Evolutionary conservation across 2,329 filamentous ascomycete genomes (phyloP).

Genomic region (Aspergillus aculeatinus): DNA sequence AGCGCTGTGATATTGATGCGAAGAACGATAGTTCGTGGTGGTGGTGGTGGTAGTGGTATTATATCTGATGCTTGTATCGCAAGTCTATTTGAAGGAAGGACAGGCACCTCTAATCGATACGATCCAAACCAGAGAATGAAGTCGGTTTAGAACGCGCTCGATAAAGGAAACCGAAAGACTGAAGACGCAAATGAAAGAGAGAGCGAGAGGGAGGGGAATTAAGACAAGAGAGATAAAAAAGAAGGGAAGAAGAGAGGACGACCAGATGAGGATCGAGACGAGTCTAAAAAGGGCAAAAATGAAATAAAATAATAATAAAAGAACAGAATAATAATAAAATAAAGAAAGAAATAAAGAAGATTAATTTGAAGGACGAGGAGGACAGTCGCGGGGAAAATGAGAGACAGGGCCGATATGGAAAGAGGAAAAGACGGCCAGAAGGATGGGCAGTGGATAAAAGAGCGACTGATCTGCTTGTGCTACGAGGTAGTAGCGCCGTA

Average conservation of each 20-base stretch:
- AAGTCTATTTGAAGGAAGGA: constrained; percentile 32
- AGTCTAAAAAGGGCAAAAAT: constrained; percentile 28
- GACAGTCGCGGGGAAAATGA: constrained; percentile 34
- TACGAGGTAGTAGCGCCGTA: constrained; percentile 32
- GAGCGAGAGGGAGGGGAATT: constrained; percentile 22
- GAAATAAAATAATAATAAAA: constrained; percentile 25
- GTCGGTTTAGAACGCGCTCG: constrained; percentile 18
- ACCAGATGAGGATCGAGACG: constrained; percentile 31
- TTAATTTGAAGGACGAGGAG: constrained; percentile 26
- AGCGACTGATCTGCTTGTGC: constrained; percentile 37
- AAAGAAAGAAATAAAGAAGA: constrained; percentile 31
- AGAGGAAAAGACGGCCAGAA: constrained; percentile 24
- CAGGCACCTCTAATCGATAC: constrained; percentile 32
- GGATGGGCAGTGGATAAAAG: constrained; percentile 37
- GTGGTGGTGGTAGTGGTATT: constrained; percentile 9
- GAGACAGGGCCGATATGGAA: constrained; percentile 34
- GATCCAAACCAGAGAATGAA: constrained; percentile 20
- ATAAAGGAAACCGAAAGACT: constrained; percentile 27
- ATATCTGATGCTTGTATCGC: constrained; percentile 26
- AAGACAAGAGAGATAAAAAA: constrained; percentile 18
- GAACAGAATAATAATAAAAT: constrained; percentile 25
- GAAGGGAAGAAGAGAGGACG: constrained; percentile 28
- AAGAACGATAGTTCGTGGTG: constrained; percentile 1
- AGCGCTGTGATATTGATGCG: neutral
- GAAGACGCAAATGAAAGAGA: constrained; percentile 26